Evolutionary conservation across 78 protist species (phyloP).

Genomic region (Trichosphaerium sp.): DNA sequence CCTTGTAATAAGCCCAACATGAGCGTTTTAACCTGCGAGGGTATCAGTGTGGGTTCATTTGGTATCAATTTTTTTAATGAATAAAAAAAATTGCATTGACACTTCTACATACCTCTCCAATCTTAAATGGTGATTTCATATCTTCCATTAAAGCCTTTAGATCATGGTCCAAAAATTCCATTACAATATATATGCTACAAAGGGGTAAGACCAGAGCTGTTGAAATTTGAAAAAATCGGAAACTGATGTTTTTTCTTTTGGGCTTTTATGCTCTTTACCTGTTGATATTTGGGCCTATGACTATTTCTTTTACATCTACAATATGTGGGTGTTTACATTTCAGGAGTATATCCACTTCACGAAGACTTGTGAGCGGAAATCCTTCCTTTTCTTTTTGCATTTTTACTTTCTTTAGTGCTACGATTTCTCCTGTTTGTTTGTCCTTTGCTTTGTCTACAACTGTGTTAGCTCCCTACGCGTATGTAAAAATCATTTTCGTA

Average conservation of each 20-base stretch:
- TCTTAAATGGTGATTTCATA: background rate
- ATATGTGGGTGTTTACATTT: slow-evolving; percentile 90
- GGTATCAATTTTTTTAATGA: background rate
- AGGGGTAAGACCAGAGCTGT: background rate
- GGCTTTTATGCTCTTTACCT: too few species aligned
- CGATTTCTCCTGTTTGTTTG: background rate
- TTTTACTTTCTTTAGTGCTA: background rate
- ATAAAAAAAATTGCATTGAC: background rate
- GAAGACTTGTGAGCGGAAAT: slow-evolving; percentile 68
- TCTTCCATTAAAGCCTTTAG: slow-evolving; percentile 23
- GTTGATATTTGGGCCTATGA: too few species aligned
- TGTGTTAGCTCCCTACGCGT: background rate
- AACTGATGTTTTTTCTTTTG: background rate
- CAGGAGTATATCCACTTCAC: slow-evolving; percentile 83
- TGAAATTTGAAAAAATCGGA: too few species aligned
- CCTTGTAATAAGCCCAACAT: slow-evolving; percentile 28
- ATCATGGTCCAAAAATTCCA: slow-evolving; percentile 59
- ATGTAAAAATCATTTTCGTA: slow-evolving; percentile 1
- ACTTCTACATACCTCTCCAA: too few species aligned
- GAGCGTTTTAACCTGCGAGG: background rate
- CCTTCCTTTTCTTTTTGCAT: slow-evolving; percentile 80
- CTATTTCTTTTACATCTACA: slow-evolving; percentile 50
- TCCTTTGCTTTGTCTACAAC: background rate
- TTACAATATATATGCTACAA: slow-evolving; percentile 33
- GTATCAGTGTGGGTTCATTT: background rate